These are phyloP conservation scores for Penicillium steckii DNA, from an alignment of 495 filamentous ascomycete genomes.

Conservation along the genomic window DNA sequence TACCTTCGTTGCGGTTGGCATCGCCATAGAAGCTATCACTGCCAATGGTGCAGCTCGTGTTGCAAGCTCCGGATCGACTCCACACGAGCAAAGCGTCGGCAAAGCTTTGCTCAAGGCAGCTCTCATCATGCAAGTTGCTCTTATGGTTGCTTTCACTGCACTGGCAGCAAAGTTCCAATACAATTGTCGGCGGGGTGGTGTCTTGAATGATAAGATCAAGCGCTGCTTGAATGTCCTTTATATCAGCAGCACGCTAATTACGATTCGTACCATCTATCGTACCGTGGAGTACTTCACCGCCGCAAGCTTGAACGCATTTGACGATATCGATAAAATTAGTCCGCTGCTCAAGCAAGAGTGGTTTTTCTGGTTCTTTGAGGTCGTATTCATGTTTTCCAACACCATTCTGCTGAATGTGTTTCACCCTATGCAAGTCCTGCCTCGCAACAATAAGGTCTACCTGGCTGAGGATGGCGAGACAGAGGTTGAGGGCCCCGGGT, in stretches of 20 bases:
- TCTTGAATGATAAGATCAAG: slow-evolving; percentile 55
- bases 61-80: slow-evolving; percentile 47
- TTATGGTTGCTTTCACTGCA: slow-evolving; percentile 59
- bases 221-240: slow-evolving; percentile 61
- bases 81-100: slow-evolving; percentile 49
- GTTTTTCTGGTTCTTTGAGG: slow-evolving; percentile 75
- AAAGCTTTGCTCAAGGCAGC: slow-evolving; percentile 62
- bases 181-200: slow-evolving; percentile 52
- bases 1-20: slow-evolving; percentile 68
- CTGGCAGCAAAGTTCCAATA: slow-evolving; percentile 59
- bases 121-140: slow-evolving; percentile 64
- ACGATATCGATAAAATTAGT: slow-evolving; percentile 41
- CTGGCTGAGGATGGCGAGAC: slow-evolving; percentile 62
- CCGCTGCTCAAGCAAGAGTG: slow-evolving; percentile 64
- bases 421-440: slow-evolving; percentile 62
- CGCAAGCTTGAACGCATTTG: slow-evolving; percentile 31
- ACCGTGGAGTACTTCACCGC: slow-evolving; percentile 61
- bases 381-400: slow-evolving; percentile 61
- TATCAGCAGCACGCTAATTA: slow-evolving; percentile 58
- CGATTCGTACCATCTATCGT: slow-evolving; percentile 63
- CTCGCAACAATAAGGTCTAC: slow-evolving; percentile 62
- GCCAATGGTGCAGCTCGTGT: slow-evolving; percentile 63
- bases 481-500: slow-evolving; percentile 64
- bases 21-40: slow-evolving; percentile 63
- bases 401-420: slow-evolving; percentile 59